phyloP scores from a whole-genome alignment of 2,329 filamentous ascomycete species.

The Clonostachys chloroleuca region DNA sequence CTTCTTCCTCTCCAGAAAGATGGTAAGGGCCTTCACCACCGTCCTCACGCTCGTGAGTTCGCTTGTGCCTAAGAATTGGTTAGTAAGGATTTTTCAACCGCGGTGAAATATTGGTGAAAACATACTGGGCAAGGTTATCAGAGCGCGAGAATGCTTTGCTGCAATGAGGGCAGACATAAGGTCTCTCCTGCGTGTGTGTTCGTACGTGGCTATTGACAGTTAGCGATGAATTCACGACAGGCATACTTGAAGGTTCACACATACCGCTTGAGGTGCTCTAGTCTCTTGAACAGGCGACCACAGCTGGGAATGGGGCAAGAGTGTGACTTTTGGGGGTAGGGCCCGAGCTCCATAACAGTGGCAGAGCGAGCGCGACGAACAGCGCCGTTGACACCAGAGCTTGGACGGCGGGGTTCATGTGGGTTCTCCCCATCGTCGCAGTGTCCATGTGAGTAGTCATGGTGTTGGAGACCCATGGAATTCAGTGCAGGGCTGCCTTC shows the following conservation, averaged over 20 bases:
- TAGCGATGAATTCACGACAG: conserved; percentile 11
- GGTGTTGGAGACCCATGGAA: conserved; percentile 59
- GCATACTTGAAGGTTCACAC: conserved; percentile 28
- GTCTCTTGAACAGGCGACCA: conserved; percentile 94
- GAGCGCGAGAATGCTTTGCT: conserved; percentile 98
- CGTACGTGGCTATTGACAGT: conserved; percentile 79
- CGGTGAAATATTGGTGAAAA: conserved; percentile 1
- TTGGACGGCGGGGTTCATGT: conserved; percentile 47
- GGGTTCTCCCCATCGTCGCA: conserved; percentile 57
- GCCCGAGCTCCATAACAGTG: conserved; percentile 93
- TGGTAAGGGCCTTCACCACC: conserved; percentile 53
- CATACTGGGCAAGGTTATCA: conserved; percentile 97
- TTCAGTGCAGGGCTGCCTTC: conserved; percentile 79
- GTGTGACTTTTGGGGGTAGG: conserved; percentile 96
- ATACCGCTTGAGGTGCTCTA: conserved; percentile 99
- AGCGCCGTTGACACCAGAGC: conserved; percentile 69
- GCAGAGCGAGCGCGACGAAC: conserved; percentile 89
- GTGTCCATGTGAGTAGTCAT: conserved; percentile 62
- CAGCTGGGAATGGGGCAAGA: conserved; percentile 99
- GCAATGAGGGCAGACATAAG: conserved; percentile 95
- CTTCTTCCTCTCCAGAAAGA: conserved; percentile 78
- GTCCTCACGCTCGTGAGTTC: conserved; percentile 62
- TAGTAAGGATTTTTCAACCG: background rate
- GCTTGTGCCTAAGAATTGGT: conserved; percentile 66
- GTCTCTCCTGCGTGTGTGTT: conserved; percentile 98